Evolutionary conservation across 257 asterid genomes (phyloP).

Genomic region (Petrea volubilis): DNA sequence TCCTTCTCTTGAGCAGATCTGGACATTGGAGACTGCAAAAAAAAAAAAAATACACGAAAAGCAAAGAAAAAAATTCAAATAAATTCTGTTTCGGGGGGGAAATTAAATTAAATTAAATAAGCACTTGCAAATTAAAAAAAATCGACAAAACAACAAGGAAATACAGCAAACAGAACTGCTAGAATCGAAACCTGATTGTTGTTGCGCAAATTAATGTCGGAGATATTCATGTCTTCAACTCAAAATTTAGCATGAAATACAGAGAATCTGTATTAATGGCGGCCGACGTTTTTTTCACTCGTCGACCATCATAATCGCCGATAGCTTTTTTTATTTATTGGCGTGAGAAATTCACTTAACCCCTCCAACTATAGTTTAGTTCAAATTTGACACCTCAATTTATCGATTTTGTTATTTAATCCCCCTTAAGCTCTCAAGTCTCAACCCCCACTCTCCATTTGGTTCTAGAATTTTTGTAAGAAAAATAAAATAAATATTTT

Average conservation of each 20-base stretch:
- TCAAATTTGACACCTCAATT: neutral
- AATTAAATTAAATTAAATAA: neutral
- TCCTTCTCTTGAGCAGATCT: slow-evolving; percentile 44
- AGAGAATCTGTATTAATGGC: slow-evolving; percentile 14
- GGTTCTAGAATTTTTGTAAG: no score
- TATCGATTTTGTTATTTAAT: neutral
- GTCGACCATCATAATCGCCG: slow-evolving; percentile 25
- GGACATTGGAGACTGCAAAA: slow-evolving; percentile 46
- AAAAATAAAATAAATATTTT: no score
- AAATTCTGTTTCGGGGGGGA: neutral
- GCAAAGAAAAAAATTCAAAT: neutral
- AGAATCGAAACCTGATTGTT: slow-evolving; percentile 28
- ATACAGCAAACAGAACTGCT: neutral
- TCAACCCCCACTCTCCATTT: no score
- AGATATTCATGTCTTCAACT: slow-evolving; percentile 17
- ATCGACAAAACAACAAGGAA: neutral
- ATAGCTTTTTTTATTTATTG: slow-evolving; percentile 12
- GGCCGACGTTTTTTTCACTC: slow-evolving; percentile 23
- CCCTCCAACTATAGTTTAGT: neutral
- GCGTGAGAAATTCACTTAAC: neutral
- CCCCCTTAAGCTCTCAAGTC: no score
- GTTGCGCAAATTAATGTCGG: slow-evolving; percentile 19
- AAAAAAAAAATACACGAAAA: slow-evolving; percentile 6
- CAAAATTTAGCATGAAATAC: slow-evolving; percentile 2
- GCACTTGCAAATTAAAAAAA: neutral